Base-by-base conservation (phyloP, 2,329 filamentous ascomycete genomes). In the Aspergillus arachidicola region DNA sequence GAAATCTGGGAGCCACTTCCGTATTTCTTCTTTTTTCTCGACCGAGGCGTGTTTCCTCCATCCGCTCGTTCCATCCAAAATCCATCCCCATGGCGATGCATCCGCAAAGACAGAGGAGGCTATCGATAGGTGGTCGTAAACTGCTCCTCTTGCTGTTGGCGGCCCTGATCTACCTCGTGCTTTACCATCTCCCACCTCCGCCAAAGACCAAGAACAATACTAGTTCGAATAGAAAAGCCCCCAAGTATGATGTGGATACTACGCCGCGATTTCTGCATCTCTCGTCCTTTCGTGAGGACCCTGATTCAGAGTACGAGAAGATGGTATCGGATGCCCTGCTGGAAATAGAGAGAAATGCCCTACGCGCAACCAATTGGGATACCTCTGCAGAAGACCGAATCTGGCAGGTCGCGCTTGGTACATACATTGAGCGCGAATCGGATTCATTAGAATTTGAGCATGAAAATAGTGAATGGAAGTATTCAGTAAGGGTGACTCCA, bases 341-440 rank as follows among this genome's bases (percentile, higher is more conserved):
- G 28, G 34, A 61, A 2, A 64, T 77, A 12, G 75, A 76, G 34
- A 21, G 57, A 0, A 21, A 57, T 4, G 62, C 66, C n/a, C 38
- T 68, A 4, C 28, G 58, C 16, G 57, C 64, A 12, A 60, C 63
- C 30, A 62, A 61, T 16, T 57, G 59, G 1, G 48, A 68, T 11
- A 58, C 58, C 23, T 48, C 59, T 3, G 61, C 66, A 5, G 57
- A 65, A 6, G 63, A 73, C 7, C 70, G 64, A 4, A 62, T 77
- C 46, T 77, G 75, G 75, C 75, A 77, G 64, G 74, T 77, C 23
- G 68, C 72, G 41, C 60, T 71, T n/a, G 67, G 62, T n/a, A 63
- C 60, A 55, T 64, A 62, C 41, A 57, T 50, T 4, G 56, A 67
- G 4, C 65, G 73, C 51, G 68, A 69, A 1, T 54, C 66, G 0